Evolutionary conservation across 148 eudicot genomes (phyloP), one percentile per base, ranked within the genome.

Genomic region (Rhododendron mucronatum): DNA sequence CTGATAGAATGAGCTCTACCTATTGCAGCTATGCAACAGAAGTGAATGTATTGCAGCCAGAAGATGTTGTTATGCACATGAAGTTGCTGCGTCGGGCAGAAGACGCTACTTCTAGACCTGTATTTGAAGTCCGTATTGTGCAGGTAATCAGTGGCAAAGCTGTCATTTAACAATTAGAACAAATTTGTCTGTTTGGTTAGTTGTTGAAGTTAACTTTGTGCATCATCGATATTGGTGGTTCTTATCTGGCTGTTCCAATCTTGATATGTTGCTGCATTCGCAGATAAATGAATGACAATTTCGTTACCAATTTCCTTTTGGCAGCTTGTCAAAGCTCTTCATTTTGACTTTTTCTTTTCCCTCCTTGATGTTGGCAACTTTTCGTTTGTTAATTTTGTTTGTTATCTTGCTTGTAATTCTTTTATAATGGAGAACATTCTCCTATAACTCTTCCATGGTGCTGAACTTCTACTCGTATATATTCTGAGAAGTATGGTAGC

Each of bases 31-130:
- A 96, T 88, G 98, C 95, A 9, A 81, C 91, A 91, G 95, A 94
- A 89, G 93, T 96, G 82, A 94, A 96, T 81, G 90, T 91, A 83
- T 96, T 93, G 88, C 88, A 92, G 88, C 92, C 98, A 39, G 93
- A 96, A 85, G 96, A 93, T 82, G 96, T 96, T 76, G 88, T 96
- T 61, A 88, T 85, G 88, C 98, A 96, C 89, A 94, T 92, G 93
- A 93, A 85, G 82, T 84, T 96, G 55, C 84, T 96, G 88, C 90
- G 87, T 75, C 89, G 87, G 89, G 98, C 98, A 37, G 88, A 89
- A 74, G 91, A 93, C 65, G 90, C 93, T 61, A 81, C 84, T 82
- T 86, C 89, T 81, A 87, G 89, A 75, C 91, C 92, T 83, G 96
- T 95, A 21, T 91, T 91, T 75, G 94, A 93, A 78, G 33, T 67